Evolutionary conservation across 257 asterid species (phyloP).

Genomic region (Solanum piurae): DNA sequence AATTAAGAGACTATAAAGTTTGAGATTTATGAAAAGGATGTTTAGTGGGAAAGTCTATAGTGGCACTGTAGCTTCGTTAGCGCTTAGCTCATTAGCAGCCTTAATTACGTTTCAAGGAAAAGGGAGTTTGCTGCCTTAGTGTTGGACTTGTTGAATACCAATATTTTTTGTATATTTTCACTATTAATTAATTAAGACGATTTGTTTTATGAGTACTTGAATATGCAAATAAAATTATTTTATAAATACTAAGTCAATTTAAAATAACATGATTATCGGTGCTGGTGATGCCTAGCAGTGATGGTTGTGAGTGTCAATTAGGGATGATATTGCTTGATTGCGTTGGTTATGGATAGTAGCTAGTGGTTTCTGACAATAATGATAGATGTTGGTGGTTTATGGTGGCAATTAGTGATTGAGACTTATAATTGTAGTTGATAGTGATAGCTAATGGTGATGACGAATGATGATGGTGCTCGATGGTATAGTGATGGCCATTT

Average conservation of each 20-base stretch:
- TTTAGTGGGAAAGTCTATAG: background rate
- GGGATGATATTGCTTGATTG: too few relatives aligned
- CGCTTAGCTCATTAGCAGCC: background rate
- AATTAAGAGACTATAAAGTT: background rate
- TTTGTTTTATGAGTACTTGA: too few relatives aligned
- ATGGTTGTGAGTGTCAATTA: background rate
- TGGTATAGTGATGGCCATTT: background rate
- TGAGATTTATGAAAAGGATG: background rate
- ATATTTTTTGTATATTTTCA: background rate
- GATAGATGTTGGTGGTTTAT: background rate
- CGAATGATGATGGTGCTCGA: background rate
- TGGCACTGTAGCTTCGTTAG: constrained; percentile 1
- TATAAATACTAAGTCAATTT: too few relatives aligned
- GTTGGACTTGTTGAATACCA: background rate
- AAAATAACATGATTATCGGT: too few relatives aligned
- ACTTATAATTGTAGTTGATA: background rate
- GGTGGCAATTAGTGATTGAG: background rate
- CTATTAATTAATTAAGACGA: too few relatives aligned
- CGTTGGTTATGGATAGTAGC: background rate
- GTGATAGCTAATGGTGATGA: too few relatives aligned
- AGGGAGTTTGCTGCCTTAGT: background rate
- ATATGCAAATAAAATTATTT: too few relatives aligned
- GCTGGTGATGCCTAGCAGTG: background rate
- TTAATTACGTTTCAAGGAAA: background rate
- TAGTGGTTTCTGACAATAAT: background rate